Base-by-base conservation (phyloP, 148 eudicot species). In the Heliamphora exappendiculata region DNA sequence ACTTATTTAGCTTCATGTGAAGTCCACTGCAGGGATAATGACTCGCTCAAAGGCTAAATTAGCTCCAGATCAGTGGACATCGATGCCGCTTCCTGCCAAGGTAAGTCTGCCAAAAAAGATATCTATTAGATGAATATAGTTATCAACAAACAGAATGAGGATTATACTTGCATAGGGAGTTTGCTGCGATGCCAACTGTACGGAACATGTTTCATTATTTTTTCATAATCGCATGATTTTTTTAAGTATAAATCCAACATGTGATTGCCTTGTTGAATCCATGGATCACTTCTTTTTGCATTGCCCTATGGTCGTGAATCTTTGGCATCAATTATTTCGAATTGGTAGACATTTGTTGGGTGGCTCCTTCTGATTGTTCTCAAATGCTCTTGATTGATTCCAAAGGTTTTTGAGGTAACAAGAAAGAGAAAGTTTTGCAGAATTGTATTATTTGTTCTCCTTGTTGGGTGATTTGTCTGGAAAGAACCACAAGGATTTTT, bases 11-110 rank as follows among this genome's bases (percentile, higher is more conserved):
- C 77, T 75, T 79, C 66, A 51, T 85, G 64, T 87, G 85, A 77
- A 95, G 99, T 87, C 89, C 79, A 70, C 81, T 82, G 88, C 93
- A 78, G 99, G 99, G 45, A 91, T 95, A 82, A 87, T 87, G 42
- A 95, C 99, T 73, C 99, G 99, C 78, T 92, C 99, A 41, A 89
- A 87, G 85, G 85, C 99, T 80, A 92, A 91, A 87, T 67, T 81
- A 71, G 82, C 85, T 74, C 96, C 99, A 17, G 94, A 92, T 59
- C 99, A 89, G 72, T 95, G 99, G 99, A 91, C 94, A 41, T 57
- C 81, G 54, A 77, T 89, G 81, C 82, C 94, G 41, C 96, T 95
- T 50, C 87, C 91, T 65, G 87, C 92, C 54, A 95, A 95, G 94
- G 99, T 92, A 80, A 29, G 44, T 29, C 42, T 37, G 54, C 55